phyloP scores from a whole-genome alignment of 257 asterid genomes.

The Knoxia roxburghii region DNA sequence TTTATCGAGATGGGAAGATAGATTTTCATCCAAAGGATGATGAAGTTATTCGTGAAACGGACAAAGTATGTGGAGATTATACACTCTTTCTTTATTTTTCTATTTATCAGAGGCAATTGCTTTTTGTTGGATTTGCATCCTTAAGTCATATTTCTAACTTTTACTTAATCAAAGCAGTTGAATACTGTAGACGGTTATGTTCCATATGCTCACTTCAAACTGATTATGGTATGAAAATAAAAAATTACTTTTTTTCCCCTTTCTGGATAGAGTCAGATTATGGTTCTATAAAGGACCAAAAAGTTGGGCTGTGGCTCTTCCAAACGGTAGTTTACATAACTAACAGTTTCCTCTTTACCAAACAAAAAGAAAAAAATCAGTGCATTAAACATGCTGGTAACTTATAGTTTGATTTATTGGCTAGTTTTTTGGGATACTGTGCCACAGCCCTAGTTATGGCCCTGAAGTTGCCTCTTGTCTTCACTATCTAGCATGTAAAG shows the following conservation, averaged over 20 bases:
- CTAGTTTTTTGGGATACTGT: no score
- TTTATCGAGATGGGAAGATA: conserved; percentile 63
- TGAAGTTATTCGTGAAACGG: conserved; percentile 59
- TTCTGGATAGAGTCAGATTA: background rate
- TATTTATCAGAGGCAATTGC: background rate
- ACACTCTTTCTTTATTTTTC: background rate
- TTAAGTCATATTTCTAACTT: background rate
- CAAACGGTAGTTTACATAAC: background rate
- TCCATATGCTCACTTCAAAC: background rate
- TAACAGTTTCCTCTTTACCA: background rate
- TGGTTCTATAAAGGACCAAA: background rate
- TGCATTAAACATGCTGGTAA: no score
- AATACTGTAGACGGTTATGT: background rate
- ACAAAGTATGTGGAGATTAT: conserved; percentile 49
- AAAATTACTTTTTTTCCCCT: background rate
- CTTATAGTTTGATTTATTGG: no score
- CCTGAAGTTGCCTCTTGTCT: no score
- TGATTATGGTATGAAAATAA: no score
- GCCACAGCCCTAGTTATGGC: no score
- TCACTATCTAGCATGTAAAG: no score
- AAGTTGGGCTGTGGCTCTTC: background rate
- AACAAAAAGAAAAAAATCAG: no score
- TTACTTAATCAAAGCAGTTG: background rate
- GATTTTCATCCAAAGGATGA: conserved; percentile 87
- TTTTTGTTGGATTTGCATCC: background rate